phyloP scores from a whole-genome alignment of 2,329 filamentous ascomycete species.

The Diaporthe caulivora region DNA sequence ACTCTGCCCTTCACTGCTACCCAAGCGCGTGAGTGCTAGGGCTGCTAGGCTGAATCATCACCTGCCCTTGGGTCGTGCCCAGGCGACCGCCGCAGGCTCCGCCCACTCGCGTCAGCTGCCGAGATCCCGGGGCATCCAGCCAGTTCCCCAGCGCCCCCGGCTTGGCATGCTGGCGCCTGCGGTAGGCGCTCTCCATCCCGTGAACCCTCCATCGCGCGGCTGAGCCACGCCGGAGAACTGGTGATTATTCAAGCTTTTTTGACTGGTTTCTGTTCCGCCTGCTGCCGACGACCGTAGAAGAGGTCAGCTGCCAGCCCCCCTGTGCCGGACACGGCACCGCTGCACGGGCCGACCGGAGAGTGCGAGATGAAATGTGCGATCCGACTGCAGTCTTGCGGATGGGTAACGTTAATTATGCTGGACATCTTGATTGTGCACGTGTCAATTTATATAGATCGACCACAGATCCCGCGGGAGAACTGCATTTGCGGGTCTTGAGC shows the following conservation, averaged over 20 bases:
- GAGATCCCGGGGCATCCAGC: neutral
- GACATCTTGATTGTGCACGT: slow-evolving; percentile 5
- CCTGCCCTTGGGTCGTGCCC: neutral
- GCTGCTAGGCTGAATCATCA: slow-evolving; percentile 20
- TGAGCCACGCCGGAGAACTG: slow-evolving; percentile 17
- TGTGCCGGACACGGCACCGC: neutral
- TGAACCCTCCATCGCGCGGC: neutral
- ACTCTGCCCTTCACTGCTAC: slow-evolving; percentile 3
- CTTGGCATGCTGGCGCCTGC: slow-evolving; percentile 26
- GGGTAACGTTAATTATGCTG: too few species aligned
- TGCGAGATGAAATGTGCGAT: neutral
- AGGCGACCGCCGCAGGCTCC: slow-evolving; percentile 25
- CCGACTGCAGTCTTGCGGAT: neutral
- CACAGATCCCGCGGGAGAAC: neutral
- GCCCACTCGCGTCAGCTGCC: slow-evolving; percentile 33
- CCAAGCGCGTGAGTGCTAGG: neutral
- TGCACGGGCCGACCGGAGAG: neutral
- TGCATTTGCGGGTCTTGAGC: neutral
- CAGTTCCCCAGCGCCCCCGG: slow-evolving; percentile 16
- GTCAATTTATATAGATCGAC: neutral
- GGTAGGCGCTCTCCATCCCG: neutral
- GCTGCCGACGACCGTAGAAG: neutral
- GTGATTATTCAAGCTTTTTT: slow-evolving; percentile 11
- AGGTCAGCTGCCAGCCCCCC: neutral
- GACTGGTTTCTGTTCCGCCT: neutral